Base-by-base conservation (phyloP, 2,329 filamentous ascomycete species). In the Aspergillus neotritici region DNA sequence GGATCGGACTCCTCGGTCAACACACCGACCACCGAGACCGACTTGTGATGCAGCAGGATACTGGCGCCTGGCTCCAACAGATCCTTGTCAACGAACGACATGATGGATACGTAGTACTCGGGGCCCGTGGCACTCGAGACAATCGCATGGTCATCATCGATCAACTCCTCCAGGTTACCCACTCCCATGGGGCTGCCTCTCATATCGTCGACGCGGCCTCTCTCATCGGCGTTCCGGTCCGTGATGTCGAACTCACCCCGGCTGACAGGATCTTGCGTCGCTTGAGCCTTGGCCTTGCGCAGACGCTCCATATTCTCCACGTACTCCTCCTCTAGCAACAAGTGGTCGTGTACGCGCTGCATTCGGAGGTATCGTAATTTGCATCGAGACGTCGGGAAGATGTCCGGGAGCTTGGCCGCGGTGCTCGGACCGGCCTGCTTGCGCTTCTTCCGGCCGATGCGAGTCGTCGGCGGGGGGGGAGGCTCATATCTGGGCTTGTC, bases 401-500 rank as follows among this genome's bases (percentile, higher is more conserved):
- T 83, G 56, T 87, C 82, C 25, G 93, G 93, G 17, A 98, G 84
- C 73, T 98, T 98, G 46, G 91, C 88, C 13, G 93, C 87, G 40
- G 93, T 90, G 69, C 91, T 96, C 51, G 88, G 89, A 41, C 93
- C 93, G 47, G 86, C 89, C 38, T 82, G 80, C 83, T 87, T 96
- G 79, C 90, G 91, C 86, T 98, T 98, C 85, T 94, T 96, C 64
- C 91, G 87, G 49, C 93, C 93, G 66, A 98, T 85, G 67, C 93
- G 87, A 55, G 93, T 97, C 50, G 93, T 98, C 51, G 93, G 93
- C 63, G 91, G 85, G 69, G 93, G 93, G 57, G 93, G 93, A 53
- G 93, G 93, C 72, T 98, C 93, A 77, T 98, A 98, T 86, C 95
- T 97, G 66, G 93, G 93, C 84, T 98, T 98, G 52, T 98, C 91